Conservation (phyloP, 257 asterid species). For the Solanum phureja region DNA sequence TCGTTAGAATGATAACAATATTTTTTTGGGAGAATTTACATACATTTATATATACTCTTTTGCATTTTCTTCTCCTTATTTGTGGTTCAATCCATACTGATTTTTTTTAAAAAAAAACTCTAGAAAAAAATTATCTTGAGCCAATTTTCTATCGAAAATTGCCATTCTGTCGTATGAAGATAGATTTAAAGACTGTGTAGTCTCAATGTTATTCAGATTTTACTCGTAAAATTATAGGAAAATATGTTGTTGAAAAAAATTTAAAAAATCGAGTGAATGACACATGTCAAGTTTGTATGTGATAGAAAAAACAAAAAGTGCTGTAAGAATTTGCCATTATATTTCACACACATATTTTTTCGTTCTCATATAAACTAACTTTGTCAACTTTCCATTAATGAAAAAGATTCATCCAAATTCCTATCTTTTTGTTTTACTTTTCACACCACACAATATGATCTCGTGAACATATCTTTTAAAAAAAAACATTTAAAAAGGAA, state of each 20-base stretch:
- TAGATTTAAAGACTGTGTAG: rapidly evolving
- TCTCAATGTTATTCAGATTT: rapidly evolving
- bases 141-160: too few species aligned
- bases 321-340: neutral
- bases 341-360: neutral
- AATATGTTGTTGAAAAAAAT: neutral
- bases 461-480: neutral
- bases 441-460: neutral
- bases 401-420: neutral
- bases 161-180: too few species aligned
- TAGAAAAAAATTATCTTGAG: too few species aligned
- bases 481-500: neutral
- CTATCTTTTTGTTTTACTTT: neutral
- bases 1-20: neutral
- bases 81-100: neutral
- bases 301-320: neutral
- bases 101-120: too few species aligned
- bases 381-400: neutral
- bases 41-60: neutral
- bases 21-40: neutral
- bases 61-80: neutral
- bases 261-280: neutral
- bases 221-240: too few species aligned
- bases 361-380: neutral
- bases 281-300: neutral